Evolutionary conservation across 768 basidiomycete species (phyloP).

Genomic region (Trametes punicea): DNA sequence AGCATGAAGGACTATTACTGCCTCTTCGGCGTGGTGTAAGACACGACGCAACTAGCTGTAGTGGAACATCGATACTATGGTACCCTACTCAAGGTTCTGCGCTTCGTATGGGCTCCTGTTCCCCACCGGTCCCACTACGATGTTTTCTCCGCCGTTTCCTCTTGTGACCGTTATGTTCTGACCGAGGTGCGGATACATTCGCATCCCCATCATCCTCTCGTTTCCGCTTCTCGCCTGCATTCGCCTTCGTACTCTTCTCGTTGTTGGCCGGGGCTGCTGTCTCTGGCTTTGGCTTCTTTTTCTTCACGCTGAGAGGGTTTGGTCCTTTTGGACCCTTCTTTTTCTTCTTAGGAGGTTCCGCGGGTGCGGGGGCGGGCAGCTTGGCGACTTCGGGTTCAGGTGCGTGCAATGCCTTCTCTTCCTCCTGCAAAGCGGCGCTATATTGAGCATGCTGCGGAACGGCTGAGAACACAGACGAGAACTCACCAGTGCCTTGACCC

Average conservation of each 20-base stretch:
- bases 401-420: slow-evolving; percentile 57
- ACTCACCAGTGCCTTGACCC: slow-evolving; percentile 59
- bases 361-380: slow-evolving; percentile 33
- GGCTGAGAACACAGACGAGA: no score
- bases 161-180: slow-evolving; percentile 25
- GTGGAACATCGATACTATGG: no score
- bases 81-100: not conserved
- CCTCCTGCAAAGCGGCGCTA: slow-evolving; percentile 56
- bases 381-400: slow-evolving; percentile 46
- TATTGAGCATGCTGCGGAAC: no score
- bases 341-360: slow-evolving; percentile 50
- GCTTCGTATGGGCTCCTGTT: no score
- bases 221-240: slow-evolving; percentile 30
- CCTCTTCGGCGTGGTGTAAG: not conserved
- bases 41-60: no score
- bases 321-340: slow-evolving; percentile 78
- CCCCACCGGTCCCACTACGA: not conserved
- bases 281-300: slow-evolving; percentile 51
- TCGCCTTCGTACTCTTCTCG: slow-evolving; percentile 4
- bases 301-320: slow-evolving; percentile 91
- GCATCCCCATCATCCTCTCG: slow-evolving; percentile 23
- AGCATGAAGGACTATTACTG: not conserved
- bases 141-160: slow-evolving; percentile 29
- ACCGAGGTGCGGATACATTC: not conserved
- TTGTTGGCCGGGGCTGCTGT: not conserved